phyloP scores from a whole-genome alignment of 768 basidiomycete species.

The Agrocybe praecox region DNA sequence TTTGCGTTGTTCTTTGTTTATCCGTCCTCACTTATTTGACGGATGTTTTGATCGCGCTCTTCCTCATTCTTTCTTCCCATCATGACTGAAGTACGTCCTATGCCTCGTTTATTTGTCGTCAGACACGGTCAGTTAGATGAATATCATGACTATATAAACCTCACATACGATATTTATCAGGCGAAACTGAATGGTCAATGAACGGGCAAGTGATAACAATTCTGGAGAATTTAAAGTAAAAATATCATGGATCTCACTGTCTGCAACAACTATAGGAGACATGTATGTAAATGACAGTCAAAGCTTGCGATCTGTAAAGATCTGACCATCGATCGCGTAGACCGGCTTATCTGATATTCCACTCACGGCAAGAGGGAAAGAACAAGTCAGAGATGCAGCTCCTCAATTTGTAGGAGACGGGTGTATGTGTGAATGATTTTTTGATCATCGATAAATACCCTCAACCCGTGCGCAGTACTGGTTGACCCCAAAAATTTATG shows the following conservation, averaged over 20 bases:
- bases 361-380: slow-evolving; percentile 75
- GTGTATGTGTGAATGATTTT: slow-evolving; percentile 49
- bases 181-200: slow-evolving; percentile 93
- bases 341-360: slow-evolving; percentile 90
- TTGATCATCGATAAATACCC: not conserved
- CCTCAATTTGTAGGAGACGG: slow-evolving; percentile 71
- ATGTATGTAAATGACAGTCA: slow-evolving; percentile 43
- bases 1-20: not conserved
- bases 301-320: slow-evolving; percentile 1
- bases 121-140: slow-evolving; percentile 64
- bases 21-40: not conserved
- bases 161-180: slow-evolving; percentile 32
- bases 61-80: not conserved
- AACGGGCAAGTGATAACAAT: slow-evolving; percentile 60
- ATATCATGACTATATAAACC: not conserved
- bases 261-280: slow-evolving; percentile 45
- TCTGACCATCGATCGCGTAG: slow-evolving; percentile 35
- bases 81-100: slow-evolving; percentile 44
- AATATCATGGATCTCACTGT: not conserved
- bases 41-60: not conserved
- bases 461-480: slow-evolving; percentile 73
- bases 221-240: not conserved
- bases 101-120: slow-evolving; percentile 78
- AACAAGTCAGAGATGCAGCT: slow-evolving; percentile 68
- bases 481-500: slow-evolving; percentile 82